Conservation (phyloP, 2,329 filamentous ascomycete species). For the Anthostomella pinea region DNA sequence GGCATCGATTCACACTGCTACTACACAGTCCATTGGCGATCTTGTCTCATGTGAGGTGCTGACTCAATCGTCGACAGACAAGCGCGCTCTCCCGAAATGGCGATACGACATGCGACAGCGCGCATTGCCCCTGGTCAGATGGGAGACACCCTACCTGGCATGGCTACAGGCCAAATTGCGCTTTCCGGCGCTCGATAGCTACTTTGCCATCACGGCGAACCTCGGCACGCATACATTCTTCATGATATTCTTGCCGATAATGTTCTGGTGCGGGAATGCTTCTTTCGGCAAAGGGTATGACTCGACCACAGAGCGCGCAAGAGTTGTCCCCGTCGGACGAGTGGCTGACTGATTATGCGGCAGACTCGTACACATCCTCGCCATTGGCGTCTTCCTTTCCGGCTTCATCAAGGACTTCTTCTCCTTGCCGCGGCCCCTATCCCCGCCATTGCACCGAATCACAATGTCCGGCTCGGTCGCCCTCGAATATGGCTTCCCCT, state of each 20-base stretch:
- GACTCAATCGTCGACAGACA: slow-evolving; percentile 54
- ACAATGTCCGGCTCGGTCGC: slow-evolving; percentile 96
- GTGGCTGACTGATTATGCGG: slow-evolving; percentile 13
- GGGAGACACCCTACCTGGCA: slow-evolving; percentile 93
- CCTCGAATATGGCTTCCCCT: slow-evolving; percentile 95
- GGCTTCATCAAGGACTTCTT: slow-evolving; percentile 93
- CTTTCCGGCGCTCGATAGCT: slow-evolving; percentile 83
- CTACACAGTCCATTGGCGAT: no score
- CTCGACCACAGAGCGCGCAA: no score
- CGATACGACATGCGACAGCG: slow-evolving; percentile 79
- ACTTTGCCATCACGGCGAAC: slow-evolving; percentile 96
- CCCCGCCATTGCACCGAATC: slow-evolving; percentile 87
- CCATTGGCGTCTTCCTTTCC: slow-evolving; percentile 78
- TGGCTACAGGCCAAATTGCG: slow-evolving; percentile 78
- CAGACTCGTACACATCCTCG: slow-evolving; percentile 72
- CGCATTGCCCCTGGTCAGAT: slow-evolving; percentile 82
- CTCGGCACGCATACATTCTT: slow-evolving; percentile 98
- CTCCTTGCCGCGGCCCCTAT: slow-evolving; percentile 87
- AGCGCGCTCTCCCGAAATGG: slow-evolving; percentile 80
- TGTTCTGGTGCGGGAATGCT: slow-evolving; percentile 94
- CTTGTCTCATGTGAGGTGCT: slow-evolving; percentile 9
- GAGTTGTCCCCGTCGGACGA: slow-evolving; percentile 1
- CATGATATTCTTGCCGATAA: slow-evolving; percentile 89
- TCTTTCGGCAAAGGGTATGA: slow-evolving; percentile 82
- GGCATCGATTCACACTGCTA: no score